A percentile compares a stretch with the other conserved stretches of the same genome.
phyloP scores from a whole-genome alignment of 2,329 filamentous ascomycete species.

The Aureobasidium subglaciale region DNA sequence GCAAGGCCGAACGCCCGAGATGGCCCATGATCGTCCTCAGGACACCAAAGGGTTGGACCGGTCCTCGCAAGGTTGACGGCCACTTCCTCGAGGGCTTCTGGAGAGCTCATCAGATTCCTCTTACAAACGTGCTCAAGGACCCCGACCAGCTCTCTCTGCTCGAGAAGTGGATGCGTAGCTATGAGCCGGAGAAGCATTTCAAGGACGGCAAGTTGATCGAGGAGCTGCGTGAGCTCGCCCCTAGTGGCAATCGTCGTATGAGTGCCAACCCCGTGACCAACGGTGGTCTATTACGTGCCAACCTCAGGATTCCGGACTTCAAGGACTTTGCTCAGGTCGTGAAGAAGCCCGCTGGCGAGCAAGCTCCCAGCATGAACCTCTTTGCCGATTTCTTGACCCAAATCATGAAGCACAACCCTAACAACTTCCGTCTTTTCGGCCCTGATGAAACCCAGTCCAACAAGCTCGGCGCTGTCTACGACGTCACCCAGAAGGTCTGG shows the following conservation, averaged over 20 bases:
- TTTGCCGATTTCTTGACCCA: conserved; percentile 63
- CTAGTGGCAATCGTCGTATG: conserved; percentile 61
- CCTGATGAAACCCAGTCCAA: conserved; percentile 79
- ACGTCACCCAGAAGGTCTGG: conserved; percentile 73
- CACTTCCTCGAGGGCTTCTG: conserved; percentile 71
- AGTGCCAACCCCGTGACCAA: conserved; percentile 71
- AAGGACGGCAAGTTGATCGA: conserved; percentile 55
- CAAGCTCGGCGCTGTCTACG: conserved; percentile 65
- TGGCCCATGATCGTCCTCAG: conserved; percentile 78
- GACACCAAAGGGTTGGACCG: conserved; percentile 75
- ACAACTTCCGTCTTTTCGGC: conserved; percentile 68
- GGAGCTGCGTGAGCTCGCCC: conserved; percentile 58
- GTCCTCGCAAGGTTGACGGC: conserved; percentile 61
- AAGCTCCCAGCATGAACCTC: conserved; percentile 60
- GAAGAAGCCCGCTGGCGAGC: conserved; percentile 51
- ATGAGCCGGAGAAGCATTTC: conserved; percentile 67
- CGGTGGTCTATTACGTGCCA: conserved; percentile 60
- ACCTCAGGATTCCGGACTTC: conserved; percentile 64
- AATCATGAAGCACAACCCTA: conserved; percentile 56
- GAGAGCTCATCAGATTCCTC: conserved; percentile 71
- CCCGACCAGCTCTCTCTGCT: conserved; percentile 57
- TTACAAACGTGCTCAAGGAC: conserved; percentile 62
- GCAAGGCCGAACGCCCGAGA: conserved; percentile 60
- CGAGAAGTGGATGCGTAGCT: conserved; percentile 70
- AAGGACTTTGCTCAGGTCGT: conserved; percentile 58